phyloP scores from a whole-genome alignment of 2,329 filamentous ascomycete species.

The Arthrobotrys sinensis region DNA sequence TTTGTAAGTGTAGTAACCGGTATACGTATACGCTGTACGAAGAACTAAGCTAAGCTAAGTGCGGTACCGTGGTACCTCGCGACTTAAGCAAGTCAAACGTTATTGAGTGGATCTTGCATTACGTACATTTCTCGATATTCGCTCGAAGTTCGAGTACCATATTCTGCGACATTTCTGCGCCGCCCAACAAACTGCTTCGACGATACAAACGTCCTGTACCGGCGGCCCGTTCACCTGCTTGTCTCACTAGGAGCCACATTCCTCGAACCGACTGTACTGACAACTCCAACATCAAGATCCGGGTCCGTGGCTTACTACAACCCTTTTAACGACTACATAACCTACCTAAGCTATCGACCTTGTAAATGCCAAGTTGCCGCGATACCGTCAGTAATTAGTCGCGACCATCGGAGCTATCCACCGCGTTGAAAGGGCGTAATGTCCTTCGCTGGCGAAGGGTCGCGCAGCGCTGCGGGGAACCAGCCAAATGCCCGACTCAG shows the following conservation, averaged over 20 bases:
- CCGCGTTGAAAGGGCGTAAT: slow-evolving; percentile 36
- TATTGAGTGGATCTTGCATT: slow-evolving; percentile 15
- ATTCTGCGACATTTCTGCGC: not conserved
- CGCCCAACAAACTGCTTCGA: not conserved
- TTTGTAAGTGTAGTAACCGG: no score
- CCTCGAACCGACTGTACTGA: not conserved
- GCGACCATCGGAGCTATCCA: slow-evolving; percentile 27
- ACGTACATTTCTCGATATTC: slow-evolving; percentile 21
- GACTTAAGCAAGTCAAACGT: not conserved
- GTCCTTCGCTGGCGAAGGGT: slow-evolving; percentile 58
- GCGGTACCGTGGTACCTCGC: no score
- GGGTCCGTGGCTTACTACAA: not conserved
- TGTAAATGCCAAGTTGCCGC: slow-evolving; percentile 25
- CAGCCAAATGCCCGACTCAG: slow-evolving; percentile 27
- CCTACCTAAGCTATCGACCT: not conserved
- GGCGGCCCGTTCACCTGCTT: slow-evolving; percentile 10
- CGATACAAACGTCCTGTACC: not conserved
- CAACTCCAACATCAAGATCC: not conserved
- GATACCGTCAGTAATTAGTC: not conserved
- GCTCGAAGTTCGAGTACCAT: not conserved
- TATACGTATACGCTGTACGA: no score
- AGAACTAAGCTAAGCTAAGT: no score
- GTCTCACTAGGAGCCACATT: slow-evolving; percentile 7
- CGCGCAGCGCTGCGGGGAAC: slow-evolving; percentile 52
- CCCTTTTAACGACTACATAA: not conserved